phyloP scores from a whole-genome alignment of 2,329 filamentous ascomycete genomes.

The Microcyclosporella mali region DNA sequence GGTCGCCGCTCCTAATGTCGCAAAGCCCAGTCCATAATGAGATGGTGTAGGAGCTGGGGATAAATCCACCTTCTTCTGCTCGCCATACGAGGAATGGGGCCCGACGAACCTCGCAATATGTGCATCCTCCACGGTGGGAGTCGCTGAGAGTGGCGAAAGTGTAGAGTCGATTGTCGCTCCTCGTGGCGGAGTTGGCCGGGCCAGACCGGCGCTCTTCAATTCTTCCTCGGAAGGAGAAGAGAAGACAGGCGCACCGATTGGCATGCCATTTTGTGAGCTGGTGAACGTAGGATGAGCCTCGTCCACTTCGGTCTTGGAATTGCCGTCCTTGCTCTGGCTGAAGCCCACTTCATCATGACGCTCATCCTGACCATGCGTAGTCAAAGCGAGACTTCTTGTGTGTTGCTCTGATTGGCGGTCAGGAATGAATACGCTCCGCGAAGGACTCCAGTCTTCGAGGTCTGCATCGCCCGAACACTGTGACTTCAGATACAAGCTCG shows the following conservation, averaged over 20 bases:
- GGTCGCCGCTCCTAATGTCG: conserved; percentile 14
- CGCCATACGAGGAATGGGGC: conserved; percentile 21
- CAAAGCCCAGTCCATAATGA: conserved; percentile 6
- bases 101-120: conserved; percentile 24
- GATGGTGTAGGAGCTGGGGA: conserved; percentile 15
- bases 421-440: conserved; percentile 19
- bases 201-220: conserved; percentile 11
- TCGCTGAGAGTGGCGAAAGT: conserved; percentile 26
- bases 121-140: conserved; percentile 27
- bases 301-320: too few species aligned
- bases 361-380: too few species aligned
- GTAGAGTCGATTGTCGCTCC: conserved; percentile 16
- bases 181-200: background rate
- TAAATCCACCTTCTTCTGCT: conserved; percentile 22
- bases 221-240: conserved; percentile 25
- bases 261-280: background rate
- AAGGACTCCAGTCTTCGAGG: conserved; percentile 22
- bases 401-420: background rate
- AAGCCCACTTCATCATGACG: background rate
- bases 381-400: too few species aligned
- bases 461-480: conserved; percentile 1
- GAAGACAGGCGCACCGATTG: conserved; percentile 14
- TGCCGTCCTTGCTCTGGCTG: too few species aligned
- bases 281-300: too few species aligned
- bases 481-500: conserved; percentile 12